phyloP scores from a whole-genome alignment of 2,329 filamentous ascomycete species.

The Sphaerulina populicola region DNA sequence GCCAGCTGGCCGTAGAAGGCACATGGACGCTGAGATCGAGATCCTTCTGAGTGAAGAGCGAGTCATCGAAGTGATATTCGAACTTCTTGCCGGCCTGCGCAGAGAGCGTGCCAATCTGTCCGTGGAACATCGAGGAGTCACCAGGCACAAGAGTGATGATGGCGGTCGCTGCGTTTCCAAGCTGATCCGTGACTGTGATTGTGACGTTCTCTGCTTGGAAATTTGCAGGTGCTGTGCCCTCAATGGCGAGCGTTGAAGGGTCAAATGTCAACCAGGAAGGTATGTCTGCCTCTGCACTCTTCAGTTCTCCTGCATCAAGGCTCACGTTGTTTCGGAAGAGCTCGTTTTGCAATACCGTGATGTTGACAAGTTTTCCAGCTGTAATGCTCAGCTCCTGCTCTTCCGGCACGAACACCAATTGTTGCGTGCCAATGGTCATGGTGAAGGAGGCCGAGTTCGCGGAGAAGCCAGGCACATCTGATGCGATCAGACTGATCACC shows the following conservation, averaged over 20 bases:
- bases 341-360: slow-evolving; percentile 29
- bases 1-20: slow-evolving; percentile 39
- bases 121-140: slow-evolving; percentile 37
- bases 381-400: slow-evolving; percentile 38
- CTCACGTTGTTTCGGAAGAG: slow-evolving; percentile 35
- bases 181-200: slow-evolving; percentile 52
- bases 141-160: slow-evolving; percentile 37
- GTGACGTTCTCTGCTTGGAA: slow-evolving; percentile 55
- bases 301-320: slow-evolving; percentile 45
- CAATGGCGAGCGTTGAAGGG: slow-evolving; percentile 51
- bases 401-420: slow-evolving; percentile 55
- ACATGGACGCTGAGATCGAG: slow-evolving; percentile 41
- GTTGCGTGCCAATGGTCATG: slow-evolving; percentile 62
- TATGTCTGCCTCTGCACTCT: slow-evolving; percentile 42
- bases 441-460: slow-evolving; percentile 59
- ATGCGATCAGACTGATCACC: slow-evolving; percentile 64
- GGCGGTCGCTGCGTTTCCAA: slow-evolving; percentile 51
- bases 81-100: slow-evolving; percentile 45
- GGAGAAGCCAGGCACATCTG: slow-evolving; percentile 70
- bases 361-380: slow-evolving; percentile 29
- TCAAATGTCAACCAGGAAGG: slow-evolving; percentile 66
- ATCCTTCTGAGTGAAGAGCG: slow-evolving; percentile 36
- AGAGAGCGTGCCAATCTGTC: slow-evolving; percentile 40
- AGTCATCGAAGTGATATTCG: slow-evolving; percentile 40
- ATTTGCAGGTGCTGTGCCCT: slow-evolving; percentile 55